These are phyloP conservation scores for Alternaria novae-zelandiae DNA, from an alignment of 2,329 filamentous ascomycete species.

Conservation along the genomic window DNA sequence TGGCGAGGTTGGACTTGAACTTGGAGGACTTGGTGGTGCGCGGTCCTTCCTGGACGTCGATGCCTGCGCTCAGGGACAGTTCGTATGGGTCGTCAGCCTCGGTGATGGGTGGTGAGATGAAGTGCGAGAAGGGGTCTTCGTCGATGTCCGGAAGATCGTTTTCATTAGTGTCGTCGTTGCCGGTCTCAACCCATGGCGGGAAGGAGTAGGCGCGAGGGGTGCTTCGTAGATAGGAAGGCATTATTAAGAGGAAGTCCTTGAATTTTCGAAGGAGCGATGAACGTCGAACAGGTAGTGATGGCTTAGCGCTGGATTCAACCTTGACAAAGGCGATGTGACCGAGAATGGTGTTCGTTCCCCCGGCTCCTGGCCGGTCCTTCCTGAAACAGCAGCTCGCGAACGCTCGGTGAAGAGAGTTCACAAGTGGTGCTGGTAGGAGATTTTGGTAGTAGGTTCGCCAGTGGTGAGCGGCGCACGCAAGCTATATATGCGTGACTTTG, in stretches of 20 bases:
- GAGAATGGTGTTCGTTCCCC: conserved; percentile 23
- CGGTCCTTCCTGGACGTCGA: conserved; percentile 39
- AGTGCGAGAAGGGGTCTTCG: conserved; percentile 53
- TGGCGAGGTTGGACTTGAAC: conserved; percentile 48
- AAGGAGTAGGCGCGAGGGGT: conserved; percentile 43
- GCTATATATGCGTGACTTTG: conserved; percentile 41
- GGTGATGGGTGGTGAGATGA: conserved; percentile 49
- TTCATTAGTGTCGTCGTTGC: conserved; percentile 26
- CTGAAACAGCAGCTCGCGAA: conserved; percentile 26
- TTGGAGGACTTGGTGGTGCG: conserved; percentile 43
- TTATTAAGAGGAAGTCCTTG: conserved; percentile 34
- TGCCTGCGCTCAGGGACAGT: conserved; percentile 49
- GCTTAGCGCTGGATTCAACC: conserved; percentile 32
- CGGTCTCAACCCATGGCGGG: conserved; percentile 42
- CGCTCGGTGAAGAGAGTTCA: conserved; percentile 19
- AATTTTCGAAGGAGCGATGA: conserved; percentile 29
- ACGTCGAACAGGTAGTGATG: conserved; percentile 29
- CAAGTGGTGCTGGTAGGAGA: conserved; percentile 18
- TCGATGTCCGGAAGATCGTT: conserved; percentile 49
- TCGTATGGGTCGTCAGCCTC: conserved; percentile 52
- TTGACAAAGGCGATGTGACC: conserved; percentile 30
- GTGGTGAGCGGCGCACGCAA: conserved; percentile 17
- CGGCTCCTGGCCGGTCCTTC: conserved; percentile 43
- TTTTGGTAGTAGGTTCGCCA: conserved; percentile 29
- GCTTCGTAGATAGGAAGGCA: conserved; percentile 43